Evolutionary conservation across 345 rosid genomes (phyloP), one percentile per base, ranked within the genome.

Genomic region (Camelina neglecta): DNA sequence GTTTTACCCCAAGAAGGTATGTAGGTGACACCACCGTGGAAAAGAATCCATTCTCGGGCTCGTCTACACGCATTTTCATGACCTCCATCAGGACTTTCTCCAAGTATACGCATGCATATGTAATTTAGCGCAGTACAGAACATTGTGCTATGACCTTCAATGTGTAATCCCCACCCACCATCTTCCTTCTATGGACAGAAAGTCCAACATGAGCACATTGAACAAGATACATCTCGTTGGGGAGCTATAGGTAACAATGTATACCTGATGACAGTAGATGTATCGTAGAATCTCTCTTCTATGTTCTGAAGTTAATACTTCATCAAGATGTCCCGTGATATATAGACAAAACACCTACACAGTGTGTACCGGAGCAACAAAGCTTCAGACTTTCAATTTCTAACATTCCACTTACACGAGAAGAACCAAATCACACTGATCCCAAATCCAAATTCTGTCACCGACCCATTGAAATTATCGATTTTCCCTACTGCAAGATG

Each of bases 121-220:
- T 85, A 85, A 83, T 72, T 85, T 35, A 85, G 68, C 10, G 72
- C 74, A 1, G 85, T 82, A 9, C 84, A 78, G 23, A 84, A 84
- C 89, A 86, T 86, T 24, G 81, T 84, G 77, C 89, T 86, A 60
- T 84, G 83, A 0, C 89, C 89, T 48, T 84, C 87, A 7, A 84
- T 78, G 67, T 86, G 89, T 35, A 86, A 53, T 55, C 89, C 89
- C 87, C 89, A 86, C 4, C 89, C 89, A 50, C 89, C 89, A 68
- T 86, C 89, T 76, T 86, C 83, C 31, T 80, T 80, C 87, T 85
- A 56, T 29, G 50, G 41, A 15, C 35, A 29, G 31, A 21, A 39
- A 20, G 11, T 1, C 54, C 41, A 4, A 39, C 51, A 67, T 67
- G 48, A 29, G 11, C 12, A 18, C 5, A 29, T 29, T 18, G 59